A percentile compares a stretch with the other conserved stretches of the same genome.
These are phyloP conservation scores for Athelia sp. DNA, from an alignment of 1,284 basidiomycete species.

Conservation along the genomic window DNA sequence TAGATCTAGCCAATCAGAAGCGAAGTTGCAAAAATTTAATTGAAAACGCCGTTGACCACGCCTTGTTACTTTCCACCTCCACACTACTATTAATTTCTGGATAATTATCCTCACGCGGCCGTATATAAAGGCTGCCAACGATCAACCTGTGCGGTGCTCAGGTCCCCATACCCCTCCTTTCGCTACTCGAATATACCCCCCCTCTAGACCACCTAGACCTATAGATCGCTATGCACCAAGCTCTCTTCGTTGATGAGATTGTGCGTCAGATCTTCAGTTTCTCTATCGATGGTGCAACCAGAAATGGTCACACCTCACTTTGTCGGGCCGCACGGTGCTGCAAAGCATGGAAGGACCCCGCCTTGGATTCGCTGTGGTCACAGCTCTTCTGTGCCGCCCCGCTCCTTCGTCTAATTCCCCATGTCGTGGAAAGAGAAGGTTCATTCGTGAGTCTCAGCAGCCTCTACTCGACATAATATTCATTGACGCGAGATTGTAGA, in stretches of 20 bases:
- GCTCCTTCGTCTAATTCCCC: constrained; percentile 39
- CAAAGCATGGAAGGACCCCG: constrained; percentile 51
- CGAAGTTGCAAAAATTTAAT: too few species aligned
- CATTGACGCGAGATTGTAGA: constrained; percentile 12
- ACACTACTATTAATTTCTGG: too few species aligned
- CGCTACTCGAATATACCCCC: too few species aligned
- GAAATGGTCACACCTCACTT: constrained; percentile 20
- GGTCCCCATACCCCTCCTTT: background rate
- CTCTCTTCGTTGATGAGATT: constrained; percentile 49
- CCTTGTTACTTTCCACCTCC: too few species aligned
- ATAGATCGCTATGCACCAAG: constrained; percentile 35
- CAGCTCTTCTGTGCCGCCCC: constrained; percentile 40
- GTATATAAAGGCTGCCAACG: too few species aligned
- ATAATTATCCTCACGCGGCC: too few species aligned
- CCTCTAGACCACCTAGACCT: background rate
- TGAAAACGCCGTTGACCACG: too few species aligned
- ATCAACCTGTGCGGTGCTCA: too few species aligned
- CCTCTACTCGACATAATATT: too few species aligned
- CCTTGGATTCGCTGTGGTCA: constrained; percentile 49
- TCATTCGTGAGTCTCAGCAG: constrained; percentile 23
- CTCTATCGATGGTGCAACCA: constrained; percentile 21
- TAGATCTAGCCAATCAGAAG: too few species aligned
- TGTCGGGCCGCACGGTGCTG: constrained; percentile 35
- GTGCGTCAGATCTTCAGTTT: constrained; percentile 37
- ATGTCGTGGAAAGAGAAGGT: constrained; percentile 18